phyloP scores from a whole-genome alignment of 331 rosid species.

The Rhamnella rubrinervis region DNA sequence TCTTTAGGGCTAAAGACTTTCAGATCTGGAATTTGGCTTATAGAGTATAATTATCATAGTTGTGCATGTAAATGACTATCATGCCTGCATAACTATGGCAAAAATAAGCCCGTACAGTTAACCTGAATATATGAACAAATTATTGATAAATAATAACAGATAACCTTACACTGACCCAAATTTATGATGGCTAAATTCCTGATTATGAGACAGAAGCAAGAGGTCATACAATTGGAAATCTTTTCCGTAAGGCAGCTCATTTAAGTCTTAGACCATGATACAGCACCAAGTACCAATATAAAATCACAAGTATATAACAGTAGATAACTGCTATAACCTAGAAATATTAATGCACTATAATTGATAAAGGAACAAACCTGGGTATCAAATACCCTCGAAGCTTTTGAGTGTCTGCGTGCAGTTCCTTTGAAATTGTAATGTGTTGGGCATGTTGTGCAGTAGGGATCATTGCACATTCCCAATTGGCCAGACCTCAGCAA shows the following conservation, averaged over 20 bases:
- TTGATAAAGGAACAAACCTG: slow-evolving; percentile 44
- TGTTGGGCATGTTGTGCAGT: slow-evolving; percentile 86
- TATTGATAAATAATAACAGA: not conserved
- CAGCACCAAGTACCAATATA: slow-evolving; percentile 8
- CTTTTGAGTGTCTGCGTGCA: slow-evolving; percentile 39
- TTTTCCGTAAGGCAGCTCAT: not conserved
- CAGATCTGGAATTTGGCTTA: too few species aligned
- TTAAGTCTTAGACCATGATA: not conserved
- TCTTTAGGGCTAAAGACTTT: too few species aligned
- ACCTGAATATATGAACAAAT: too few species aligned
- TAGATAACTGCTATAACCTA: not conserved
- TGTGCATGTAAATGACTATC: too few species aligned
- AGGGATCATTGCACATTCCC: slow-evolving; percentile 93
- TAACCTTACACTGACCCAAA: not conserved
- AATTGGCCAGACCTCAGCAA: slow-evolving; percentile 82
- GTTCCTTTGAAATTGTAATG: slow-evolving; percentile 38
- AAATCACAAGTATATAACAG: not conserved
- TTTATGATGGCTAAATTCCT: not conserved
- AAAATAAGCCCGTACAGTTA: too few species aligned
- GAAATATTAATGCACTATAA: not conserved
- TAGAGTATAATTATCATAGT: too few species aligned
- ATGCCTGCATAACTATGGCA: too few species aligned
- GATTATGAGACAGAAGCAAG: slow-evolving; percentile 3
- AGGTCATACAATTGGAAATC: not conserved
- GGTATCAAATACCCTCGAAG: slow-evolving; percentile 48